Evolutionary conservation across 106 monocot species (phyloP).

Genomic region (Dioscorea dumetorum): DNA sequence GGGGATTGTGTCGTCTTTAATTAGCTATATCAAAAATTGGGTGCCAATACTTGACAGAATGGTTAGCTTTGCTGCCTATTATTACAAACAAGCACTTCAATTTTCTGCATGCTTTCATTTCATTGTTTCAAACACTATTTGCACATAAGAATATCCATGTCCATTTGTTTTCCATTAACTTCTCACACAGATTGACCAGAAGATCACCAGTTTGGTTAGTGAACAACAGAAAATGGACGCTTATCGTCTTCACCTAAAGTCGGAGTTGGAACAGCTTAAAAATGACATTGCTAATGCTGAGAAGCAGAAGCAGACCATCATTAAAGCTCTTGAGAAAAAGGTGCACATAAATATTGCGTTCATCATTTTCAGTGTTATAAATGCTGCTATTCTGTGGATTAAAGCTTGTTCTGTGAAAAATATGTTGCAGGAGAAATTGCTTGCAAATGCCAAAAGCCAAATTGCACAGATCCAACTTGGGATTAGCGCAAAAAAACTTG

Average conservation of each 20-base stretch:
- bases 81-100: no score
- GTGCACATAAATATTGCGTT: constrained; percentile 15
- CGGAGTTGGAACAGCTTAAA: constrained; percentile 79
- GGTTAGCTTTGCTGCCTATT: no score
- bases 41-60: no score
- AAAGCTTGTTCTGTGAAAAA: constrained; percentile 4
- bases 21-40: no score
- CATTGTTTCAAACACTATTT: no score
- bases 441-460: constrained; percentile 68
- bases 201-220: constrained; percentile 70
- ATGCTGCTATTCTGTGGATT: not conserved
- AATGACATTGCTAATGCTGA: constrained; percentile 63
- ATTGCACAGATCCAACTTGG: constrained; percentile 88
- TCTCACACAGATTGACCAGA: constrained; percentile 79
- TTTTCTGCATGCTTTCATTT: no score
- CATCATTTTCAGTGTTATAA: not conserved
- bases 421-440: constrained; percentile 64
- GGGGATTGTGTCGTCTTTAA: no score
- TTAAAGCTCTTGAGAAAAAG: constrained; percentile 79
- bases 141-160: no score
- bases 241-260: constrained; percentile 60
- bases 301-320: constrained; percentile 72
- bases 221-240: constrained; percentile 91
- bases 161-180: constrained; percentile 37
- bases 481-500: constrained; percentile 90